Evolutionary conservation across 108 stramenopile genomes (phyloP).

Genomic region (Fragilaria crotonensis): DNA sequence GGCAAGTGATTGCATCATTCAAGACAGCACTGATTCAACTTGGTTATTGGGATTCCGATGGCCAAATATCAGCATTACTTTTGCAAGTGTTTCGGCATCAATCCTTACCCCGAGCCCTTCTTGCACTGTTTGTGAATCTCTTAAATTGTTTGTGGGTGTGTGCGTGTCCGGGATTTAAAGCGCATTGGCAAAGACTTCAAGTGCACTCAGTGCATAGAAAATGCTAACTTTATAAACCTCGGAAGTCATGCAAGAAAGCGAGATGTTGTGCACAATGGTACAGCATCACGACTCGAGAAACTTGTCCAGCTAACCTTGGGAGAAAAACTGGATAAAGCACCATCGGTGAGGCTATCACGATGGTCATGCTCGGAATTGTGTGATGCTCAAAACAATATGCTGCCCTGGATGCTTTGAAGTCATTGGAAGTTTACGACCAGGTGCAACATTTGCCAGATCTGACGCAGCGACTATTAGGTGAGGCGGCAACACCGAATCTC

Average conservation of each 20-base stretch:
- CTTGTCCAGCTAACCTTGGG: conserved; percentile 9
- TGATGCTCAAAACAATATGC: conserved; percentile 9
- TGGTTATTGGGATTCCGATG: conserved; percentile 3
- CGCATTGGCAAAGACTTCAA: conserved; percentile 24
- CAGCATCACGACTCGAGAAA: conserved; percentile 1
- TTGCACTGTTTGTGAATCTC: conserved; percentile 1
- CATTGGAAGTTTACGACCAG: conserved; percentile 5
- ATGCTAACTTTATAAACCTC: conserved; percentile 14
- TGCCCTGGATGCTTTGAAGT: conserved; percentile 14
- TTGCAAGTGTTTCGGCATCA: background rate
- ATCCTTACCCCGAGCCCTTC: conserved; percentile 7
- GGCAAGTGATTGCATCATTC: background rate
- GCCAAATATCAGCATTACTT: background rate
- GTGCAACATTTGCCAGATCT: conserved; percentile 20
- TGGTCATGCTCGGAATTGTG: conserved; percentile 5
- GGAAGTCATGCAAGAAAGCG: conserved; percentile 14
- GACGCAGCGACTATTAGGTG: conserved; percentile 5
- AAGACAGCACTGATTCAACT: conserved; percentile 15
- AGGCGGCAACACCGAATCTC: conserved; percentile 6
- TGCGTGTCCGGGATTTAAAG: conserved; percentile 21
- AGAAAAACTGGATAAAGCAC: conserved; percentile 6
- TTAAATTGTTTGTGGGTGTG: conserved; percentile 11
- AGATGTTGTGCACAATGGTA: conserved; percentile 22
- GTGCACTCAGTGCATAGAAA: conserved; percentile 2
- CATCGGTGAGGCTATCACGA: conserved; percentile 1